Evolutionary conservation across 2,329 filamentous ascomycete species (phyloP).

Genomic region (Exophiala spinifera): DNA sequence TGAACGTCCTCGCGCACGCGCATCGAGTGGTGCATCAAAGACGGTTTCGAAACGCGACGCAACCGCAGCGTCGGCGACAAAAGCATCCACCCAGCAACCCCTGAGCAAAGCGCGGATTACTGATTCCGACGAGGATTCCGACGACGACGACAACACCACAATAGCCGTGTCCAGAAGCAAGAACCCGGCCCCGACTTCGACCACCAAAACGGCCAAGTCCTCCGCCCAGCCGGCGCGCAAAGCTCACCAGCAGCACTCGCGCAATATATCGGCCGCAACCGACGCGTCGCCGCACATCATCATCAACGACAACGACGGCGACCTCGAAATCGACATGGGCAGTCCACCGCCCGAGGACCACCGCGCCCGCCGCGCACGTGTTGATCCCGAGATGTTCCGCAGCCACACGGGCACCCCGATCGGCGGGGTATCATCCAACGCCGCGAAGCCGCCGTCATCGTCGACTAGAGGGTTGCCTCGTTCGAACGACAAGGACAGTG

Average conservation of each 20-base stretch:
- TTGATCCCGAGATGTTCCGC: constrained; percentile 25
- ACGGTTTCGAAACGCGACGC: constrained; percentile 8
- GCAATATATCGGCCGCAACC: constrained; percentile 21
- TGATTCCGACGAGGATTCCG: constrained; percentile 22
- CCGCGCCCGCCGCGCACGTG: constrained; percentile 10
- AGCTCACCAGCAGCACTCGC: constrained; percentile 13
- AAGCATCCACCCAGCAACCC: constrained; percentile 2
- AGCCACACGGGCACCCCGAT: constrained; percentile 23
- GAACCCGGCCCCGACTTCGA: background rate
- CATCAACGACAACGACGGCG: constrained; percentile 38
- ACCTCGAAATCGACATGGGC: constrained; percentile 49
- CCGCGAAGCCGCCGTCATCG: too few relatives aligned
- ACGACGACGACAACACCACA: constrained; percentile 9
- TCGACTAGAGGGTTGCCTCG: background rate
- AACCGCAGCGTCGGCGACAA: background rate
- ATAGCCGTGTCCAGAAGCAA: background rate
- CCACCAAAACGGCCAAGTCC: background rate
- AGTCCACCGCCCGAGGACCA: constrained; percentile 42
- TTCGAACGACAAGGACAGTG: too few relatives aligned
- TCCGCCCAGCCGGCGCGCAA: background rate
- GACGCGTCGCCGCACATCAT: constrained; percentile 40
- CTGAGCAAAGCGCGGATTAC: constrained; percentile 22
- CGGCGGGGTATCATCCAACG: constrained; percentile 11
- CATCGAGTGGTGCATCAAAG: constrained; percentile 5
- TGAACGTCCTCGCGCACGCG: background rate